Base-by-base conservation (phyloP, 192 early-diverging fungal species). In the Rhizoclosmatium globosum region DNA sequence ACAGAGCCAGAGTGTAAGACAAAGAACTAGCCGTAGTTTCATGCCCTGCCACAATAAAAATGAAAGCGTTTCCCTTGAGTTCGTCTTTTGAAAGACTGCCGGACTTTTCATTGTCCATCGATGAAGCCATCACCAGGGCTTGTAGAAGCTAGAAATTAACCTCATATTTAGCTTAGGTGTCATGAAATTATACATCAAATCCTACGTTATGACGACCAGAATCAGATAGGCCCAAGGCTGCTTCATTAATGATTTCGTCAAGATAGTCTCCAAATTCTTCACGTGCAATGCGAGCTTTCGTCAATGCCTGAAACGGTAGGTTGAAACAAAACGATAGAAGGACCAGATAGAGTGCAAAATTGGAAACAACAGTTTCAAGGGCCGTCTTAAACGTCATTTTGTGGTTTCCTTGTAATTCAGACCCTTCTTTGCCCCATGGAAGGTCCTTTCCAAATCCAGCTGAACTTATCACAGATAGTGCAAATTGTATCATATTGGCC, bases 21-120 rank as follows among this genome's bases (percentile, higher is more conserved):
- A 31, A 31, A 31, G 47, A 17, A 2, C 15, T n/a, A 15, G 53
- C 53, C 9, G 53, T 56, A 15, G 53, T 56, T 56, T 56, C 53
- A n/a, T 56, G 53, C 0, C 89, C 89, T 58, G 89, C 89, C 81
- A 90, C 87, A 21, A 88, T 82, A 7, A 91, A 80, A 19, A 85
- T 79, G 9, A 86, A 81, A 15, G 86, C 50, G 58, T 89, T 87
- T n/a, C 82, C 84, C 42, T 84, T 72, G 1, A 91, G 64, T 19
- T 85, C 88, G 1, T 39, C 42, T 31, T 46, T 50, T 48, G 48
- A 81, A 64, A 43, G 67, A 78, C 47, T 81, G 57, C 11, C 15
- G 13, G 17, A 11, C 9, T 11, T 43, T 11, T 7, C 60, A 23
- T 79, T 47, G 19, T 72, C 69, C 9, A 23, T 62, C 31, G 47